Percentiles rank a stretch among this genome's conserved stretches.
phyloP scores from a whole-genome alignment of 352 stramenopile species.

The Phytopythium oedochilum region DNA sequence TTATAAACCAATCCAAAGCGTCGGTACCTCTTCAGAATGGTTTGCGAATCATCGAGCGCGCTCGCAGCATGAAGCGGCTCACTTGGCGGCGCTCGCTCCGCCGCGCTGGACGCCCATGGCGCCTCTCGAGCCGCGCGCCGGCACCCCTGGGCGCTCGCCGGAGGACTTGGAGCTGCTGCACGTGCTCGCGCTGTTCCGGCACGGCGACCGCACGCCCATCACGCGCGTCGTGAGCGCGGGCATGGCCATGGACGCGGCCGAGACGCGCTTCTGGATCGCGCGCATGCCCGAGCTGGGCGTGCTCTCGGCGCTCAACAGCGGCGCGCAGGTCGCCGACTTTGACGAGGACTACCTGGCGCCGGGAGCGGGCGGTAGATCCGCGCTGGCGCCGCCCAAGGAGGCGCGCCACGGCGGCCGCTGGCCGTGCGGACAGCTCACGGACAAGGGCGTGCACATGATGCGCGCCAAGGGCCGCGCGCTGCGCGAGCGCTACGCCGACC shows the following conservation, averaged over 20 bases:
- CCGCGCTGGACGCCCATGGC: background rate
- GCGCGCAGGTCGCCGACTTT: conserved; percentile 30
- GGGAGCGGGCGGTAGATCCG: background rate
- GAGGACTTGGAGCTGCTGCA: conserved; percentile 41
- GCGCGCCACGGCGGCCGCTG: conserved; percentile 56
- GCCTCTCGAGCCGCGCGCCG: background rate
- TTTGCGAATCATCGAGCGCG: background rate
- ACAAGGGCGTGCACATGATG: conserved; percentile 66
- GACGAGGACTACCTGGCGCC: conserved; percentile 6
- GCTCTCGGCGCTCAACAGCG: conserved; percentile 43
- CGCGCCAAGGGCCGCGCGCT: conserved; percentile 38
- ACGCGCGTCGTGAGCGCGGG: conserved; percentile 40
- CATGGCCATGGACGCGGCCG: conserved; percentile 32
- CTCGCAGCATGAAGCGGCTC: too few relatives aligned
- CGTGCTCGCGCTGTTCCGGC: conserved; percentile 69
- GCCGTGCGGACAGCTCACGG: conserved; percentile 71
- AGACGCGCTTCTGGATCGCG: conserved; percentile 64
- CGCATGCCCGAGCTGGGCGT: conserved; percentile 34
- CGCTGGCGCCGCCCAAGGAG: conserved; percentile 19
- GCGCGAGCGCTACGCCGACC: conserved; percentile 29
- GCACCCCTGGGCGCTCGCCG: background rate
- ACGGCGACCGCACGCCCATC: conserved; percentile 78
- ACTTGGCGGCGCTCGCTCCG: too few relatives aligned
- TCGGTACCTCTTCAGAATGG: background rate
- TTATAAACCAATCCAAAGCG: too few relatives aligned